These are phyloP conservation scores for Calonectria montana DNA, from an alignment of 2,329 filamentous ascomycete genomes.

Conservation along the genomic window DNA sequence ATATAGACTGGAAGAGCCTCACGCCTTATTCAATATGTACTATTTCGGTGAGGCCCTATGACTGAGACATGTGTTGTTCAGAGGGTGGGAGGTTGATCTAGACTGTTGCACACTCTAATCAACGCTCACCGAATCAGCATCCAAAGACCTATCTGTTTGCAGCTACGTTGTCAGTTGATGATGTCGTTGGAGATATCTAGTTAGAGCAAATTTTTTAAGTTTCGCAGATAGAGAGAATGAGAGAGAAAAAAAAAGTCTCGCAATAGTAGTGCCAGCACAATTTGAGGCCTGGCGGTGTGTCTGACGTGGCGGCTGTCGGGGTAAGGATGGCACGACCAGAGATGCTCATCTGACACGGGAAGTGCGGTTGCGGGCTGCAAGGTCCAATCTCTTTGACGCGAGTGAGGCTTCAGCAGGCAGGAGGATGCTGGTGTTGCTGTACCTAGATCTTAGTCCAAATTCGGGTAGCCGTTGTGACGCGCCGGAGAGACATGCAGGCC, in stretches of 20 bases:
- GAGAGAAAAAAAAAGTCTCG: neutral
- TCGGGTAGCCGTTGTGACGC: neutral
- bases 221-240: neutral
- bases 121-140: neutral
- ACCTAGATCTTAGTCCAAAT: neutral
- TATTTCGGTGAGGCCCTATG: neutral
- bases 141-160: neutral
- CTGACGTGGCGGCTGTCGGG: constrained; percentile 1
- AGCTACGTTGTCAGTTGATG: neutral
- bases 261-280: neutral
- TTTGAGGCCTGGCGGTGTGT: constrained; percentile 5
- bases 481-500: neutral
- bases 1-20: neutral
- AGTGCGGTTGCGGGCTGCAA: neutral
- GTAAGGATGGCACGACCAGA: constrained; percentile 3
- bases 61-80: neutral
- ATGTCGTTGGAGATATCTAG: neutral
- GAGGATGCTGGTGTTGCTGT: neutral
- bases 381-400: neutral
- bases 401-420: neutral
- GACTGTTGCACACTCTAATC: neutral
- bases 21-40: neutral
- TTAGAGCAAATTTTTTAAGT: neutral
- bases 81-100: neutral
- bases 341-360: constrained; percentile 2